Conservation (phyloP, 768 basidiomycete genomes). For the Termitomyces heimii region DNA sequence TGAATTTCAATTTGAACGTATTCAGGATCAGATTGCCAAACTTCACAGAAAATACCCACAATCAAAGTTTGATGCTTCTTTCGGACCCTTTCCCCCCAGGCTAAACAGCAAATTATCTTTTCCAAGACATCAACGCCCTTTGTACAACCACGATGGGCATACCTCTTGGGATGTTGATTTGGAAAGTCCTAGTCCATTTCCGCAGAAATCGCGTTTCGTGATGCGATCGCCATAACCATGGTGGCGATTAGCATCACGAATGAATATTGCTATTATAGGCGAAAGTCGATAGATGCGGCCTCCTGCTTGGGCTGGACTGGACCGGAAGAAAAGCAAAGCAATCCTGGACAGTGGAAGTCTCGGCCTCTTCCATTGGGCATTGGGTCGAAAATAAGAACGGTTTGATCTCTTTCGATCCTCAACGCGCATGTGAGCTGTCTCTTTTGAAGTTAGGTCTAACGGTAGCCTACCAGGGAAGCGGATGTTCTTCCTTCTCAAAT, state of each 20-base stretch:
- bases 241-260: background rate
- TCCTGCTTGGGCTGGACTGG: background rate
- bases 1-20: background rate
- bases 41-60: too few relatives aligned
- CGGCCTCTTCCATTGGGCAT: too few relatives aligned
- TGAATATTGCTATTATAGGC: background rate
- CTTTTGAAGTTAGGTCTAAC: background rate
- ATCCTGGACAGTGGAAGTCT: background rate
- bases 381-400: background rate
- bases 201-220: background rate
- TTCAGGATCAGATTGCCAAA: background rate
- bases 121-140: too few relatives aligned
- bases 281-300: background rate
- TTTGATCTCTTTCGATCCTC: background rate
- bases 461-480: background rate
- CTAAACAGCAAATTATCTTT: too few relatives aligned
- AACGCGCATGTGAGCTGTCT: background rate
- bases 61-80: background rate
- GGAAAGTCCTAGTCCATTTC: background rate
- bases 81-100: too few relatives aligned
- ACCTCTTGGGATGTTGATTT: background rate
- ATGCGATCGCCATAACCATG: background rate
- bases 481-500: background rate
- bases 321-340: background rate
- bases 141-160: too few relatives aligned